Base-by-base conservation (phyloP, 2,329 filamentous ascomycete genomes). In the Claviceps monticola region DNA sequence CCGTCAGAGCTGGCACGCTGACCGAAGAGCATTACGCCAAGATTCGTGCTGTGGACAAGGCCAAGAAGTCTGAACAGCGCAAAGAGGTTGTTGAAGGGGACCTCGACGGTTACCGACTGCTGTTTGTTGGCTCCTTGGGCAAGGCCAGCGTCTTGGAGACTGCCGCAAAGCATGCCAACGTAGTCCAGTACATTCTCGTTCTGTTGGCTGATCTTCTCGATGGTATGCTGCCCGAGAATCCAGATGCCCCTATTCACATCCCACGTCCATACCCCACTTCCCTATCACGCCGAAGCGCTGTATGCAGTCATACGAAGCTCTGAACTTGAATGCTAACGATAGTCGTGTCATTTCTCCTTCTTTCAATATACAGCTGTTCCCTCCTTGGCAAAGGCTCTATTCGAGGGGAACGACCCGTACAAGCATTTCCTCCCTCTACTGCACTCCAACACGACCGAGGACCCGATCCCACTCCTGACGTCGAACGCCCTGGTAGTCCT, bases 1-100 rank as follows among this genome's bases (percentile, higher is more conserved):
- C 91, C 62, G 88, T 95, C 59, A 82, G 93, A 68, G 88, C 88
- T 61, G 88, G 90, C 68, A 93, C 88, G 64, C 86, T 98, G 70
- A 95, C 87, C 53, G 91, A 97, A 60, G 84, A 86, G 60, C 91
- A 98, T 70, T 80, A 96, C 61, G 87, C 86, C 74, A 91, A 90
- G 77, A 95, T 98, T 72, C 90, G 90, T 69, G 88, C 90, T 55
- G 88, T 97, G 61, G 93, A 97, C 69, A 97, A 96, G 72, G 87
- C 93, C 59, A 86, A 89, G 68, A 93, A 88, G 68, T 60, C 65
- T 39, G 93, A 97, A 60, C 86, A 89, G 70, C 82, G 90, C 64
- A 84, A 84, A 65, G 81, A 91, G 64, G 84, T 83, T 17, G 83
- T 97, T 56, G 86, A 95, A 66, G 72, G 71, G 52, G 87, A 96